Base-by-base conservation (phyloP, 2,329 filamentous ascomycete species). In the Pseudogymnoascus sp. region DNA sequence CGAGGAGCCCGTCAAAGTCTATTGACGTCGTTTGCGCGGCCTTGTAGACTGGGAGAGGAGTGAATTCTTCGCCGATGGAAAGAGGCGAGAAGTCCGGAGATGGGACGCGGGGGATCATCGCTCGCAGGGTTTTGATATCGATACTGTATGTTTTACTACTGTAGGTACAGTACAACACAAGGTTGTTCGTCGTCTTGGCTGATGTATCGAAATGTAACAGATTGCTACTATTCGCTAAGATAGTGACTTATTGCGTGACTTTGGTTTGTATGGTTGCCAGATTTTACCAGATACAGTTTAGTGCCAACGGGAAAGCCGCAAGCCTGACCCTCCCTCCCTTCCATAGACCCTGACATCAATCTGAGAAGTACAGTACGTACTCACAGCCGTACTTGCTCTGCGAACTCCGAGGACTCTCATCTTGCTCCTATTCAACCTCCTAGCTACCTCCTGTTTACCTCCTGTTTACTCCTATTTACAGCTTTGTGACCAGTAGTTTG, bases 1-100 rank as follows among this genome's bases (percentile, higher is more conserved):
- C 74, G 35, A 97, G 80, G 59, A 94, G 81, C 38, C 89, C 88
- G 65, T 89, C 87, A 70, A 97, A 94, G 68, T 82, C 78, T 59
- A 85, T 74, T 25, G 73, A 73, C 14, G 77, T 78, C 57, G 79
- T 81, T 57, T 78, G 78, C 16, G 82, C 79, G 1, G 75, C 69
- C 72, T 85, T 86, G 75, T 83, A 81, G 36, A 71, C 74, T 16
- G 84, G 84, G 11, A 86, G 74, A n/a, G 84, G 83, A n/a, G 81
- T 75, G 22, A 86, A 69, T 4, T 58, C 81, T 65, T 80, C 78
- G 64, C 79, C 80, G 64, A 86, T 74, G 1, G 65, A 63, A 47
- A 72, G 57, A 30, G 69, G 70, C n/a, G 68, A 70, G 60, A 70
- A 70, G 20, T 72, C 69, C 35, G 69, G 70, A 12, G 70, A 71